Base-by-base conservation (phyloP, 108 stramenopile species). In the Nitzschia inconspicua region DNA sequence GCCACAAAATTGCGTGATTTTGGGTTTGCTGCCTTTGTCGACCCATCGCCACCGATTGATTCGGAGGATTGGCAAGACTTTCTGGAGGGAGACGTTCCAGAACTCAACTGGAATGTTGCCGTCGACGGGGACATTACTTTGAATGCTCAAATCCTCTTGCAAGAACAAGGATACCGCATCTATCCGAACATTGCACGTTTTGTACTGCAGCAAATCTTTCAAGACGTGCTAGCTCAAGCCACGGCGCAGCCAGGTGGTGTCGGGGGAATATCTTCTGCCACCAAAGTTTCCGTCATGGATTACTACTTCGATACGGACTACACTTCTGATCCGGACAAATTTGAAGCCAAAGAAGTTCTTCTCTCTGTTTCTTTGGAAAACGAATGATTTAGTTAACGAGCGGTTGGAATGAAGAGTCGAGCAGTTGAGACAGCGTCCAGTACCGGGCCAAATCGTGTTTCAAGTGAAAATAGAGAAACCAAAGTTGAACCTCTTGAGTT, bases 231-330 rank as follows among this genome's bases (percentile, higher is more conserved):
- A n/a, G n/a, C n/a, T 1, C 31, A 40, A n/a, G n/a, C n/a, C n/a
- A n/a, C n/a, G n/a, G n/a, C n/a, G n/a, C n/a, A 10, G 29, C 18
- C 73, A 75, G 52, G 44, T 65, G 11, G n/a, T 44, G 11, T 25
- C 14, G 13, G 7, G 28, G 47, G 1, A 11, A 42, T n/a, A n/a
- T n/a, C n/a, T n/a, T n/a, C 48, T 44, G 44, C 30, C 31, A 6
- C 43, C n/a, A 54, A 70, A 24, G 73, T 35, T 25, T 34, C 44
- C 41, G 65, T 18, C 16, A 43, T 40, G 24, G 92, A 89, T 54
- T 93, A 86, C 42, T 93, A 86, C 66, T 82, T 93, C 78, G 92
- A 93, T 52, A 93, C 92, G 13, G 60, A 75, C 30, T 93, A 93
- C 66, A 89, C 74, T 52, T 86, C 84, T 0, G 83, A 93, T 67